Evolutionary conservation across 768 basidiomycete genomes (phyloP), one percentile per base, ranked within the genome.

Genomic region (Boletus rex-veris): DNA sequence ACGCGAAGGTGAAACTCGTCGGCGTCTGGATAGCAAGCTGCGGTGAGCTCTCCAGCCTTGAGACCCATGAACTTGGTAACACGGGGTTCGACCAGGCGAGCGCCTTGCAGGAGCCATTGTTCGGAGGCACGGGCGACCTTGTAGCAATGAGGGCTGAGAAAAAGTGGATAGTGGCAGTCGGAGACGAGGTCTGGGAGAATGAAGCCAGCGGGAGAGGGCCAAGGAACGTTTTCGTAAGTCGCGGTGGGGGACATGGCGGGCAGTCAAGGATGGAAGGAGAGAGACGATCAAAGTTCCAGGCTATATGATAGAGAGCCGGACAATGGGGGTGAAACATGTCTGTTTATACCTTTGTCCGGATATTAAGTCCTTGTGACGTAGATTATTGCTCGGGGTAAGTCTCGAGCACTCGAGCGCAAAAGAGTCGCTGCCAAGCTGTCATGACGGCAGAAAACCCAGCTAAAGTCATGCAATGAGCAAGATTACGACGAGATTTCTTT

Each of bases 21-120:
- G 19, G 80, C 73, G 24, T 77, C 77, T 52, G 81, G 77, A 65
- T 87, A 88, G 66, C 82, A 85, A 63, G 74, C 78, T 3, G 83
- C 84, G 33, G 84, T 80, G 58, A 89, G 79, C 57, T 84, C 81
- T 41, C 85, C 84, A 12, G 83, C 82, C 56, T 85, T 81, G 50
- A 86, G 74, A 28, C 80, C 82, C 60, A 76, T 74, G 48, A 87
- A 77, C 35, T 70, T 72, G 53, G 67, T 71, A 30, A 54, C 48
- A 8, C 62, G 63, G 52, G 73, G 71, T 43, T 70, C 69, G 49
- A 65, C 62, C 36, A 69, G 63, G 10, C 54, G 58, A 19, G 64
- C 62, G 0, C 64, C 66, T 37, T 58, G 40, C 5, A 68, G 24
- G 28, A 76, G 52, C 75, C 75, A 76, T 43, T 61, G 46, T 38